Evolutionary conservation across 2,329 filamentous ascomycete genomes (phyloP).

Genomic region (Berkeleyomyces rouxiae): DNA sequence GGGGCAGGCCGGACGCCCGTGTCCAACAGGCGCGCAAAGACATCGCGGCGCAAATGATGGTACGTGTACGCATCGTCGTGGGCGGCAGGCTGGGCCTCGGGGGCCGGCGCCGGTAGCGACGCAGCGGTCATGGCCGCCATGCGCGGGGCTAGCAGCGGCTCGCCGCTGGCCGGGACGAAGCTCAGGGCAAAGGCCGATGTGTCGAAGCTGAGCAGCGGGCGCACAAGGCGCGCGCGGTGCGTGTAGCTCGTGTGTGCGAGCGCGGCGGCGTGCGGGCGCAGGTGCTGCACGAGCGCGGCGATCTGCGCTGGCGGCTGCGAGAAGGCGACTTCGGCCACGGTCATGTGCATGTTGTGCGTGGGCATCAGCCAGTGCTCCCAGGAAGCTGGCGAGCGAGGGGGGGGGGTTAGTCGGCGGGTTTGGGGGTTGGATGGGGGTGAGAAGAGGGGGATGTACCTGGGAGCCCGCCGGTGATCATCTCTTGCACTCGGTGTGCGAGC

Average conservation of each 20-base stretch:
- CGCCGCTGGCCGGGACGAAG: conserved; percentile 63
- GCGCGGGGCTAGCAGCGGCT: conserved; percentile 21
- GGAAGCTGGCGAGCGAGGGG: background rate
- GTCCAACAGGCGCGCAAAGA: conserved; percentile 44
- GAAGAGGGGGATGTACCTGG: conserved; percentile 38
- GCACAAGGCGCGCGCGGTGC: conserved; percentile 60
- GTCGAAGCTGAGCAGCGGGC: conserved; percentile 71
- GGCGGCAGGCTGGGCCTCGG: conserved; percentile 17
- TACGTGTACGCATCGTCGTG: conserved; percentile 61
- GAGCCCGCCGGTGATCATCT: conserved; percentile 42
- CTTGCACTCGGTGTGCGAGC: conserved; percentile 53
- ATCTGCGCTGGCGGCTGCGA: conserved; percentile 57
- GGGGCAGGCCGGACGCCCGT: conserved; percentile 45
- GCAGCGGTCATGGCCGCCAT: background rate
- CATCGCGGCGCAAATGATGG: conserved; percentile 71
- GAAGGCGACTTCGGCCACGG: conserved; percentile 69
- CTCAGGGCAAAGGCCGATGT: conserved; percentile 71
- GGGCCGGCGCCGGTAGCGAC: conserved; percentile 8
- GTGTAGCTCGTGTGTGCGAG: conserved; percentile 50
- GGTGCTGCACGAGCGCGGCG: conserved; percentile 36
- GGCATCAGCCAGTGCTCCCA: conserved; percentile 80
- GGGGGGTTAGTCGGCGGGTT: background rate
- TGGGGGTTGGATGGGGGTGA: background rate
- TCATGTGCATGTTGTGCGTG: conserved; percentile 61
- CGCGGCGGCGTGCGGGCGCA: conserved; percentile 38